Evolutionary conservation across 176 grass and related monocot genomes (phyloP), one percentile per base, ranked within the genome.

Genomic region (Juncus inflexus): DNA sequence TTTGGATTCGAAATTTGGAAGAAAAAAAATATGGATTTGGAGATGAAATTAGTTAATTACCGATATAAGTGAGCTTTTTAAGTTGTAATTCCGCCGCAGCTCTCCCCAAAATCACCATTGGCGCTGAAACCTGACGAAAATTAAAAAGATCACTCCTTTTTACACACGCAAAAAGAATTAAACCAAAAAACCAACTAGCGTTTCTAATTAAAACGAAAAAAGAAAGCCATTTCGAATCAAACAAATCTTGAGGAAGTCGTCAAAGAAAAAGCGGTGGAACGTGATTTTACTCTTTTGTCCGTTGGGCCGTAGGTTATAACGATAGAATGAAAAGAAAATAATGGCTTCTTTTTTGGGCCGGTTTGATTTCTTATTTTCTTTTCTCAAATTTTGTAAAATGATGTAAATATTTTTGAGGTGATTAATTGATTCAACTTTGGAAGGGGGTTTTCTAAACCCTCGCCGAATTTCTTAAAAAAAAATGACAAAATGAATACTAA

Each of bases 21-120:
- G 19, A 2, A 74, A 12, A 14, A 16, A 11, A 52, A 55, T 56
- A 37, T 35, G 4, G 15, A 12, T 52, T 69, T 50, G 36, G n/a
- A 50, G 64, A 59, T 15, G 15, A 40, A 28, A 28, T 28, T 28
- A 28, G 19, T 28, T 28, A 69, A 38, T 79, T 89, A 99, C 89
- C 89, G 1, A 99, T 99, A 68, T 78, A 84, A 3, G 89, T 99
- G 15, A 92, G 77, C 69, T 99, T 92, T 65, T 99, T 90, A 67
- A 99, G 85, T 65, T 86, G 83, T 83, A 99, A 86, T 52, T 84
- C 83, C 1, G 94, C 80, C 12, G 94, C 94, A 37, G 83, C 83
- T 84, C 85, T 83, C 28, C 88, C 94, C 45, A 99, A 61, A 63
- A 74, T 89, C 62, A 80, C 75, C 55, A 84, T 61, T 59, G 88